phyloP scores from a whole-genome alignment of 2,329 filamentous ascomycete species.

The Hirsutella rhossiliensis region DNA sequence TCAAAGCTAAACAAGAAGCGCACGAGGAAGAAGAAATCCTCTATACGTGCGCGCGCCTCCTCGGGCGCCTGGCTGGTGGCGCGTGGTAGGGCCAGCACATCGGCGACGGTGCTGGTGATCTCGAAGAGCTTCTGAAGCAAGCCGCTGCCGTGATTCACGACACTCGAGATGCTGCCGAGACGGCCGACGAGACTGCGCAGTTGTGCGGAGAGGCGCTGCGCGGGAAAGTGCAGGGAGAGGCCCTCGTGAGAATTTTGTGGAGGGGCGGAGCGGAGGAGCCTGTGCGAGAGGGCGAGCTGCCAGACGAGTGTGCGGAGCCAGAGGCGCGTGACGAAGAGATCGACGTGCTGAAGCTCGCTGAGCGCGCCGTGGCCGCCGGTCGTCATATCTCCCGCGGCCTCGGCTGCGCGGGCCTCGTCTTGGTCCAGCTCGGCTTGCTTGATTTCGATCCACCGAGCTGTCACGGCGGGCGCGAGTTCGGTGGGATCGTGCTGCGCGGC shows the following conservation, averaged over 20 bases:
- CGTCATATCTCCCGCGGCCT: slow-evolving; percentile 13
- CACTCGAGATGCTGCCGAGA: slow-evolving; percentile 25
- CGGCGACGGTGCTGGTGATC: slow-evolving; percentile 46
- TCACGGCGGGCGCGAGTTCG: slow-evolving; percentile 12
- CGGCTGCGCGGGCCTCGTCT: slow-evolving; percentile 20
- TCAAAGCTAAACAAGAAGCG: slow-evolving; percentile 37
- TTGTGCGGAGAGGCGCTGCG: slow-evolving; percentile 23
- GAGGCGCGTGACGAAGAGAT: slow-evolving; percentile 26
- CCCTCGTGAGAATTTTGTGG: slow-evolving; percentile 21
- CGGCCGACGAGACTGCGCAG: slow-evolving; percentile 23
- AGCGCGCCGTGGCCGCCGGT: slow-evolving; percentile 14
- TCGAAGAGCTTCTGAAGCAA: slow-evolving; percentile 49
- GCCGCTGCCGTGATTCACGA: slow-evolving; percentile 42
- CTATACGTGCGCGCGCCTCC: slow-evolving; percentile 33
- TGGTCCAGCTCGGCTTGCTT: slow-evolving; percentile 27
- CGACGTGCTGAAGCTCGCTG: slow-evolving; percentile 26
- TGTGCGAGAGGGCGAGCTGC: slow-evolving; percentile 27
- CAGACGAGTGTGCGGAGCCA: slow-evolving; percentile 29
- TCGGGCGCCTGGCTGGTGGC: slow-evolving; percentile 23
- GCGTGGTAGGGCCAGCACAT: slow-evolving; percentile 40
- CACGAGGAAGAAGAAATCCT: slow-evolving; percentile 41
- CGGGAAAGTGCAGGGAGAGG: slow-evolving; percentile 26
- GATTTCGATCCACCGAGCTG: slow-evolving; percentile 25
- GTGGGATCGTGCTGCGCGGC: slow-evolving; percentile 15
- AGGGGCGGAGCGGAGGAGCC: slow-evolving; percentile 22